Conservation (phyloP, 1,284 basidiomycete species). For the Golubevia sp. region DNA sequence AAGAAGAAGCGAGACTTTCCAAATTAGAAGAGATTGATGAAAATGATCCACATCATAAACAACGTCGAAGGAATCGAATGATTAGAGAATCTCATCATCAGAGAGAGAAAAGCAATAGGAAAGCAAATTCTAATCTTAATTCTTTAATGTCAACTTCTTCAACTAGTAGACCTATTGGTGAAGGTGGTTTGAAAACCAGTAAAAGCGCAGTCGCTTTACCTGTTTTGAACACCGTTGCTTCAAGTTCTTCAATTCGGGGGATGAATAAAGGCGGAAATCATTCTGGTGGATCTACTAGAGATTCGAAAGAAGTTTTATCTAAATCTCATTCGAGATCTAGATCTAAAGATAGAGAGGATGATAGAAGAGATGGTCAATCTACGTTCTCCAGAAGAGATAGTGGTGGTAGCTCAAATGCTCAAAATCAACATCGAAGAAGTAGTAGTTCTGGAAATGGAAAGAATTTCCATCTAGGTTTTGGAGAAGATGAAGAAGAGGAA, state of each 20-base stretch:
- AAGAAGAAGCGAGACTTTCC: background rate
- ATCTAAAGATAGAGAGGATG: background rate
- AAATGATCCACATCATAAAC: background rate
- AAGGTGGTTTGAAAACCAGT: slow-evolving; percentile 37
- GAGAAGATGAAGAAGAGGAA: too few species aligned
- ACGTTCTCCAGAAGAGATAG: background rate
- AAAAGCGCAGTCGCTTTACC: slow-evolving; percentile 59
- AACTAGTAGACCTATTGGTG: background rate
- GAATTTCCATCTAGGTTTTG: too few species aligned
- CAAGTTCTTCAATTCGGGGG: slow-evolving; percentile 42
- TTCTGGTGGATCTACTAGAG: too few species aligned
- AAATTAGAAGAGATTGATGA: background rate
- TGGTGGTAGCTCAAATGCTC: background rate
- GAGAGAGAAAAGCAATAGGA: background rate
- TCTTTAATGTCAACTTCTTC: background rate
- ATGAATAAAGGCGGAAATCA: too few species aligned
- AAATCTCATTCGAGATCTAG: background rate
- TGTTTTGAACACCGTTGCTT: slow-evolving; percentile 64
- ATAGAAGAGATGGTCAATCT: background rate
- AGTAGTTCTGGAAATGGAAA: too few species aligned
- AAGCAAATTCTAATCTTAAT: background rate
- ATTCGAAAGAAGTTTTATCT: too few species aligned
- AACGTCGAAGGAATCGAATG: background rate
- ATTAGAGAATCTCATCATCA: background rate
- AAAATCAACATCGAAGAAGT: background rate